Evolutionary conservation across 1,284 basidiomycete genomes (phyloP).

Genomic region (Gomphus sp.): DNA sequence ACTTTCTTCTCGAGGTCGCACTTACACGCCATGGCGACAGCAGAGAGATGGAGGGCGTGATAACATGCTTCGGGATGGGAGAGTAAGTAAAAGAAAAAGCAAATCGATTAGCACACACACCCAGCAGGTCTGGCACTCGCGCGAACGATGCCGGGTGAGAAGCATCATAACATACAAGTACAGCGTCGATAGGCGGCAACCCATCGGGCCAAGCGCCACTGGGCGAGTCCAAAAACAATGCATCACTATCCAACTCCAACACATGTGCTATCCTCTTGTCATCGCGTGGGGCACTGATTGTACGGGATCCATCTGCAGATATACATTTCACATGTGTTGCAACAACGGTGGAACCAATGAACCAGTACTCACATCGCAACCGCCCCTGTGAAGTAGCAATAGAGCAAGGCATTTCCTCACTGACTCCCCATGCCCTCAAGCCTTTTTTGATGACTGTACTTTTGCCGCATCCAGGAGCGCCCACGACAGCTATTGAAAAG

Average conservation of each 20-base stretch:
- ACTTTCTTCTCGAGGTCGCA: conserved; percentile 51
- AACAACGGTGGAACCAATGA: background rate
- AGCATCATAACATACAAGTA: conserved; percentile 69
- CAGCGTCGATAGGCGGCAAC: conserved; percentile 53
- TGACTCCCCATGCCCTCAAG: conserved; percentile 46
- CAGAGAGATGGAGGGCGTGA: conserved; percentile 42
- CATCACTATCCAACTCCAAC: conserved; percentile 42
- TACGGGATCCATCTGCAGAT: conserved; percentile 38
- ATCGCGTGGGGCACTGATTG: conserved; percentile 32
- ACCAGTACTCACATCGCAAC: conserved; percentile 33
- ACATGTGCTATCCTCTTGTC: conserved; percentile 38
- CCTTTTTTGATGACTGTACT: conserved; percentile 61
- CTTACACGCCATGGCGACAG: conserved; percentile 70
- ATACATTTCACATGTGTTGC: background rate
- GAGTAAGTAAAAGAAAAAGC: background rate
- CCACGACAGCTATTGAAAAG: conserved; percentile 51
- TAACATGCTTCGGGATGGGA: conserved; percentile 39
- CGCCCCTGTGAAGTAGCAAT: conserved; percentile 23
- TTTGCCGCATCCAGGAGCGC: conserved; percentile 63
- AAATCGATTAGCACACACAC: conserved; percentile 31
- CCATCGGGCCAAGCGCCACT: conserved; percentile 29
- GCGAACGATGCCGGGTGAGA: conserved; percentile 48
- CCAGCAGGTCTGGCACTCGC: conserved; percentile 51
- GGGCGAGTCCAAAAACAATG: conserved; percentile 18
- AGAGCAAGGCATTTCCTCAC: conserved; percentile 30